Evolutionary conservation across 805 yeast species (phyloP), one percentile per base, ranked within the genome.

Genomic region (Starmerella sirachaensis): DNA sequence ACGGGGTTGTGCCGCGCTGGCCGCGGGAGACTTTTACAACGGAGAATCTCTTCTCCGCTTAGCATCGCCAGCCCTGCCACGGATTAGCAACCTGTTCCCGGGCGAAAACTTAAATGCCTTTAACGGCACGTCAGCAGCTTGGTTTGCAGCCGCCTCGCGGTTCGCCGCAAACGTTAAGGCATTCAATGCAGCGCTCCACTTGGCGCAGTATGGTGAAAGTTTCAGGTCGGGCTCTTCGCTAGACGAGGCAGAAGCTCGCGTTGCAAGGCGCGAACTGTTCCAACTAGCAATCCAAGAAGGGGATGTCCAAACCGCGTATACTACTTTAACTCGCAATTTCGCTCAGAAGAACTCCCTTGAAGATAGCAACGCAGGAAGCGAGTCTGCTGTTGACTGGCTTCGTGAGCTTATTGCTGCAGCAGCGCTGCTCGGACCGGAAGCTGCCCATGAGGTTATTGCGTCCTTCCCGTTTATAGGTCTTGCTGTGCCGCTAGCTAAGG

Each of bases 391-490:
- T 39, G 28, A 30, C 18, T 40, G 35, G 23, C 25, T 50, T n/a
- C 39, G 37, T 17, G 27, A 38, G 35, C 44, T 58, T n/a, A 39
- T 54, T 5, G 42, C 32, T 5, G 25, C 47, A 1, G 52, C 53
- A 29, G 46, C 53, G 6, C 36, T 61, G 14, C 50, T 51, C 8
- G 66, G 68, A 33, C 57, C 18, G 4, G 41, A 41, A 7, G 45
- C 61, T 9, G 61, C 68, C 6, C 53, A 60, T 24, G 53, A 51
- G 31, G 50, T 75, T 25, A 38, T 48, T 18, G 53, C 63, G 14
- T 56, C 60, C 14, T 65, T 62, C 40, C 66, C 69, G 29, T 68
- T 71, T 39, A 48, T 59, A 6, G 69, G 63, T 17, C 63, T 70
- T 38, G 58, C 62, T 3, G 59, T 60, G 11, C 38, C 47, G 6